phyloP scores from a whole-genome alignment of 2,329 filamentous ascomycete genomes.

The Phaeosphaeriaceae sp. region DNA sequence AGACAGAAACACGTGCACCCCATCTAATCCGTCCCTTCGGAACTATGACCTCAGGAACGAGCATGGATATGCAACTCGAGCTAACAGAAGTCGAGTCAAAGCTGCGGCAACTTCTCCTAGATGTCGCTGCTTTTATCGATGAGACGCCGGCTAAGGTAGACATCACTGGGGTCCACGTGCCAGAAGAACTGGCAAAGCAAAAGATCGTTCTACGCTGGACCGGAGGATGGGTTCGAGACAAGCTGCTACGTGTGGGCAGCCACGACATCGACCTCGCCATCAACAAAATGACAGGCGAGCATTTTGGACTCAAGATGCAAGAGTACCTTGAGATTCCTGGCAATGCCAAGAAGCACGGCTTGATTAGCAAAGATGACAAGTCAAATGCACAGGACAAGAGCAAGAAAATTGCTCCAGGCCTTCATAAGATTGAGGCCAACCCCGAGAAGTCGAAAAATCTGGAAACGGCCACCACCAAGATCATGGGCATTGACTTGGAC shows the following conservation, averaged over 20 bases:
- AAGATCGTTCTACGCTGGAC: constrained; percentile 75
- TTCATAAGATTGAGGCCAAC: constrained; percentile 90
- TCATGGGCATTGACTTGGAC: constrained; percentile 89
- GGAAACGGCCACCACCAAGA: constrained; percentile 85
- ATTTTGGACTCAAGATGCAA: constrained; percentile 74
- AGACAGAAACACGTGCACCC: constrained; percentile 23
- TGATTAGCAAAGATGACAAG: constrained; percentile 49
- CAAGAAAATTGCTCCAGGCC: constrained; percentile 70
- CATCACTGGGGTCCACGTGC: constrained; percentile 47
- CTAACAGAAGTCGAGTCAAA: constrained; percentile 76
- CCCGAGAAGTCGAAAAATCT: constrained; percentile 97
- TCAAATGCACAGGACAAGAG: constrained; percentile 52
- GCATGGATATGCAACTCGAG: constrained; percentile 49
- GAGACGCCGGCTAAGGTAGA: constrained; percentile 33
- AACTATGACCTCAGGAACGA: constrained; percentile 35
- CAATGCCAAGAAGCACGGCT: constrained; percentile 68
- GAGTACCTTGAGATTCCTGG: constrained; percentile 70
- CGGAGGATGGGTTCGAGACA: constrained; percentile 88
- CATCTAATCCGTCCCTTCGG: constrained; percentile 32
- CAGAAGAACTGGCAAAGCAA: constrained; percentile 55
- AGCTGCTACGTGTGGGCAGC: constrained; percentile 74
- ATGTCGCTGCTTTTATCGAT: constrained; percentile 78
- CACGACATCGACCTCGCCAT: constrained; percentile 88
- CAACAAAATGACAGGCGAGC: constrained; percentile 82
- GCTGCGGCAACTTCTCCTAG: constrained; percentile 78